A percentile compares a stretch with the other conserved stretches of the same genome.
phyloP scores from a whole-genome alignment of 129 eudicot genomes.

The Pittosporum tobira region DNA sequence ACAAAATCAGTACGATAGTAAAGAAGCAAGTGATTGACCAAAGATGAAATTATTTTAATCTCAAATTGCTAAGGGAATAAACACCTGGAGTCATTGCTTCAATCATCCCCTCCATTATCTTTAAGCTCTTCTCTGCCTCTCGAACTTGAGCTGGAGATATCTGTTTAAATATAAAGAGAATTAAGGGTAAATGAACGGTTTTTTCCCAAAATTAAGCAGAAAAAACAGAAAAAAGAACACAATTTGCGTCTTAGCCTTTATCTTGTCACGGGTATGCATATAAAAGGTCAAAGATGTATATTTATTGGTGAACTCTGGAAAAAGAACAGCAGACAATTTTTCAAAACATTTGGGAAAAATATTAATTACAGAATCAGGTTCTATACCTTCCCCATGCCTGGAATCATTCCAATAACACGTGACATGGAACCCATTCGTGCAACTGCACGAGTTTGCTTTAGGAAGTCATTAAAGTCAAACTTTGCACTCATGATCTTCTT shows the following conservation, averaged over 20 bases:
- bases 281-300: not conserved
- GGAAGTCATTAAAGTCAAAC: constrained; percentile 89
- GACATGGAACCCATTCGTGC: constrained; percentile 96
- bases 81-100: constrained; percentile 94
- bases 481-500: constrained; percentile 92
- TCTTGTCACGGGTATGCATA: not conserved
- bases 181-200: not conserved
- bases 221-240: not conserved
- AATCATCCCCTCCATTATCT: constrained; percentile 85
- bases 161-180: constrained; percentile 25
- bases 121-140: constrained; percentile 87
- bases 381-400: constrained; percentile 94
- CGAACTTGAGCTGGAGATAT: constrained; percentile 95
- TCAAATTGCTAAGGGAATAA: not conserved
- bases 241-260: constrained; percentile 1
- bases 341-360: not conserved
- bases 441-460: constrained; percentile 90
- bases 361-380: not conserved
- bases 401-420: constrained; percentile 97
- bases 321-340: not conserved
- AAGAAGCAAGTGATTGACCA: not conserved
- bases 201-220: not conserved
- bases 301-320: not conserved
- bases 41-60: not conserved
- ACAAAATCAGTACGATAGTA: not conserved